Evolutionary conservation across 176 grass and related monocot species (phyloP).

Genomic region (Panicum miliaceum): DNA sequence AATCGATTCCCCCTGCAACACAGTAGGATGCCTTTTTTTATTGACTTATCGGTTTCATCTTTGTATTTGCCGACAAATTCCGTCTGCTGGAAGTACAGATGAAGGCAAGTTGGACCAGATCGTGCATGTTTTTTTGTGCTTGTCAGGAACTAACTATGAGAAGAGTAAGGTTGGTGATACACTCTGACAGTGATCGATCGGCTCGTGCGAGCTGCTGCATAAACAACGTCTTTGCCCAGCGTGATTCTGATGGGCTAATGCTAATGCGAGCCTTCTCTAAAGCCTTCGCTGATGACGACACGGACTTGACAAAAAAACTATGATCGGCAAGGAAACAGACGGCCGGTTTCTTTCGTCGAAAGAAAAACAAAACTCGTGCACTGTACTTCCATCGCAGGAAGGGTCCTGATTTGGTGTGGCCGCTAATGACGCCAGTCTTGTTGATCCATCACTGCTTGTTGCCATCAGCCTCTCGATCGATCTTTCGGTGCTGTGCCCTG

Average conservation of each 20-base stretch:
- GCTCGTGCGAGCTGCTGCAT: not conserved
- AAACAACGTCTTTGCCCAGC: not conserved
- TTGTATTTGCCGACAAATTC: not conserved
- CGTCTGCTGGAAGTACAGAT: not conserved
- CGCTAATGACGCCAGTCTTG: not conserved
- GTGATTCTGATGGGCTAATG: slow-evolving; percentile 43
- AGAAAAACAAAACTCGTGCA: not conserved
- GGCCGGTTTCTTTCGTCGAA: not conserved
- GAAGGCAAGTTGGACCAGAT: not conserved
- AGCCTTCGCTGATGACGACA: slow-evolving; percentile 30
- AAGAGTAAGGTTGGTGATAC: not conserved
- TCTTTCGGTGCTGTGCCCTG: not conserved
- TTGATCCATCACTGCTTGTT: not conserved
- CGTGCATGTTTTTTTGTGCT: slow-evolving; percentile 16
- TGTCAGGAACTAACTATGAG: not conserved
- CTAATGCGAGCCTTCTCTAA: slow-evolving; percentile 25
- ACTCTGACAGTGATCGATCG: not conserved
- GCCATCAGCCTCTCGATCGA: not conserved
- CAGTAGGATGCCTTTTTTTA: too few relatives aligned
- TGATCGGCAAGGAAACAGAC: slow-evolving; percentile 9
- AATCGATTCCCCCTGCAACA: too few relatives aligned
- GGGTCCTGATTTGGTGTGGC: slow-evolving; percentile 3
- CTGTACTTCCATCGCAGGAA: not conserved
- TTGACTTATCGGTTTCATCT: not conserved
- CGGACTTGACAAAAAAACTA: not conserved